Conservation (phyloP, 2,329 filamentous ascomycete species). For the Pochonia chlamydosporia region DNA sequence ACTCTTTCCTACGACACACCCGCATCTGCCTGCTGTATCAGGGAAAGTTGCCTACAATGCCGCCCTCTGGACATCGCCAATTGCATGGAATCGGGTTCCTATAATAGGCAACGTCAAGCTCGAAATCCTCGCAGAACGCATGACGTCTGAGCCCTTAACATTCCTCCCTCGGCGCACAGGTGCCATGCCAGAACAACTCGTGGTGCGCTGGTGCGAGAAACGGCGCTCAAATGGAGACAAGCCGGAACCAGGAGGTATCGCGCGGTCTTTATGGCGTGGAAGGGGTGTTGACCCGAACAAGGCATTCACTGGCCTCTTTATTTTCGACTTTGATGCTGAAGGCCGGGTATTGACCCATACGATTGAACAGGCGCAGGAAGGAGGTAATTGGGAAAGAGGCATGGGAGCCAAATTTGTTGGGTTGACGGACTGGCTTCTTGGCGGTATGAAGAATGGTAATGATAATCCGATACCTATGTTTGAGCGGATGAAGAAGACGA, state of each 20-base stretch:
- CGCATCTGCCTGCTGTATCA: constrained; percentile 85
- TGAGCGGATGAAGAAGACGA: constrained; percentile 20
- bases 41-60: constrained; percentile 88
- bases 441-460: constrained; percentile 50
- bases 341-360: constrained; percentile 82
- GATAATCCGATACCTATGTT: constrained; percentile 30
- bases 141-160: constrained; percentile 56
- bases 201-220: constrained; percentile 76
- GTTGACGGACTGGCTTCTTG: constrained; percentile 89
- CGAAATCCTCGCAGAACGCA: constrained; percentile 83
- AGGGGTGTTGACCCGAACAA: constrained; percentile 49
- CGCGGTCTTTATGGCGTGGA: constrained; percentile 34
- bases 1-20: constrained; percentile 72
- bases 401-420: constrained; percentile 80
- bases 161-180: constrained; percentile 44
- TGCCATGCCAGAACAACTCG: constrained; percentile 67
- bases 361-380: constrained; percentile 87
- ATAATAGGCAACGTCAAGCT: constrained; percentile 86
- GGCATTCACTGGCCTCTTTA: constrained; percentile 85
- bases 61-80: constrained; percentile 90
- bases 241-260: constrained; percentile 33
- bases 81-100: constrained; percentile 91
- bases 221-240: constrained; percentile 14
- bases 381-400: constrained; percentile 74
- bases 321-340: constrained; percentile 90